Evolutionary conservation across 2,329 filamentous ascomycete genomes (phyloP), one percentile per base, ranked within the genome.

Genomic region (Cucurbitaria berberidis): DNA sequence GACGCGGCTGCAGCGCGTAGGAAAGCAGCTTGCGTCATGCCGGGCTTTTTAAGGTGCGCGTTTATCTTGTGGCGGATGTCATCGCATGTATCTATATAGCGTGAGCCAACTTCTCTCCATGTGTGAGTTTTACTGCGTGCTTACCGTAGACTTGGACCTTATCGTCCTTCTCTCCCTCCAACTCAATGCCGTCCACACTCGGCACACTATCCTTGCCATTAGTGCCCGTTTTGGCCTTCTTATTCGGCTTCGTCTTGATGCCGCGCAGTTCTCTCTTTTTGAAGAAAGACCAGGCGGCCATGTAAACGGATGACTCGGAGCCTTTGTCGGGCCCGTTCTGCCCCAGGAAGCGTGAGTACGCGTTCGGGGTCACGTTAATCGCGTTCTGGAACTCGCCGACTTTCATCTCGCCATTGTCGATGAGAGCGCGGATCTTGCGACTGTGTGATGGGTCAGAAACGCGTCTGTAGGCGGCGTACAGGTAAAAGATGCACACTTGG

Each of bases 21-120:
- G 64, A 87, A 83, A 10, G 72, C 74, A 0, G 83, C 80, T 63
- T 84, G 79, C 0, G 80, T 84, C 45, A 84, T 73, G 38, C 74
- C 74, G 0, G 78, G 74, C 41, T 79, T 74, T n/a, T 70, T 66
- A 9, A 86, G 73, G 53, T 82, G 72, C 0, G 78, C 77, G 22
- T 76, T 76, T 62, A 86, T 85, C 74, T 86, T 86, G 65, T 76
- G 78, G 41, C 84, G 80, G 13, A 86, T 66, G 45, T 83, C 82
- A 58, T 86, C 80, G 69, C 84, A 86, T 5, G 80, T 82, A 56
- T 86, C 65, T 64, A 30, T 13, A 5, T 11, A 22, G 13, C n/a
- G 8, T 42, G 18, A 26, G 24, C 26, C n/a, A 46, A 45, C 15
- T 11, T 11, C n/a, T 10, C 13, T 26, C 5, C 21, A 22, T 8